phyloP scores from a whole-genome alignment of 2,329 filamentous ascomycete genomes.

The Trichoderma koningii region DNA sequence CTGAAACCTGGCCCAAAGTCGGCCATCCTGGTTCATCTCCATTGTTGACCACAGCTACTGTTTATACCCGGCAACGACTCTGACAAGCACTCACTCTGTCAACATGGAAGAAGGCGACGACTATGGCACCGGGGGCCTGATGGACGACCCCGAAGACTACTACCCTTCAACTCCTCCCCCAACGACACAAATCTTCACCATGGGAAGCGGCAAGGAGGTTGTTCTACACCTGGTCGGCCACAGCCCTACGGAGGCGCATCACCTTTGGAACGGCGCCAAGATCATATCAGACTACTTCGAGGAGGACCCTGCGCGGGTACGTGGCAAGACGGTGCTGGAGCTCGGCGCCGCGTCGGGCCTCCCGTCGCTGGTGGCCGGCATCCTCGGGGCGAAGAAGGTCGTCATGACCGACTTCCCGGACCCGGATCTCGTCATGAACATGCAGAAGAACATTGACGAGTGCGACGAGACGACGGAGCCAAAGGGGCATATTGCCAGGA shows the following conservation, averaged over 20 bases:
- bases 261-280: slow-evolving; percentile 87
- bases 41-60: background rate
- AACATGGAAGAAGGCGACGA: slow-evolving; percentile 42
- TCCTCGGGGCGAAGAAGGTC: slow-evolving; percentile 68
- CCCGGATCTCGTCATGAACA: slow-evolving; percentile 75
- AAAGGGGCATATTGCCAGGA: slow-evolving; percentile 37
- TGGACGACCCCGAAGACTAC: slow-evolving; percentile 79
- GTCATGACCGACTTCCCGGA: slow-evolving; percentile 92
- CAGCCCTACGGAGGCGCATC: slow-evolving; percentile 86
- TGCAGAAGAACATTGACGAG: slow-evolving; percentile 72
- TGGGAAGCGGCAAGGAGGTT: slow-evolving; percentile 66
- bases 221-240: slow-evolving; percentile 80
- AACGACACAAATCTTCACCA: slow-evolving; percentile 70
- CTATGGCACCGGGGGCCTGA: slow-evolving; percentile 56
- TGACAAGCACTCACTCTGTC: background rate
- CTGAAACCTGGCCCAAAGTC: background rate
- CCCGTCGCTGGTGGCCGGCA: slow-evolving; percentile 74
- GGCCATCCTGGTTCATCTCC: background rate
- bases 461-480: slow-evolving; percentile 46
- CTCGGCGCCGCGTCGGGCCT: slow-evolving; percentile 87
- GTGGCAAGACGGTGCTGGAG: slow-evolving; percentile 74
- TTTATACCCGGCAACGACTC: background rate
- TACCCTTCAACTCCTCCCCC: slow-evolving; percentile 76
- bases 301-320: slow-evolving; percentile 63
- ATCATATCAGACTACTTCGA: slow-evolving; percentile 79